Percentiles rank a stretch among this genome's conserved stretches.
Evolutionary conservation across 169 alveolate species (phyloP).

Genomic region (Theileria sp.): DNA sequence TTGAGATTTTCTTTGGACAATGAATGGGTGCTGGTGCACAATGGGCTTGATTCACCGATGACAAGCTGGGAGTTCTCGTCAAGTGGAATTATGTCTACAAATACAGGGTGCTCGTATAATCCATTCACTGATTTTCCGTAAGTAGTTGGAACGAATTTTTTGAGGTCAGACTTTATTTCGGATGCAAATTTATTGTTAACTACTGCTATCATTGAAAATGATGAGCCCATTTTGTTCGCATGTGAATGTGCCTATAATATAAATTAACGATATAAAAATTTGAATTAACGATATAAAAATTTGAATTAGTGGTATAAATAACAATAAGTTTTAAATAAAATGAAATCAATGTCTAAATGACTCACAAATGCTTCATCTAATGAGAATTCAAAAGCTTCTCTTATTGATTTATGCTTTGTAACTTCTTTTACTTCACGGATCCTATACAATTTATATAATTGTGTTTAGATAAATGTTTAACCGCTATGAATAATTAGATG

Average conservation of each 20-base stretch:
- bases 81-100: conserved; percentile 11
- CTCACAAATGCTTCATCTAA: conserved; percentile 8
- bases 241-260: conserved; percentile 1
- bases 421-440: background rate
- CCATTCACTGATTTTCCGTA: conserved; percentile 3
- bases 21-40: background rate
- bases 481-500: background rate
- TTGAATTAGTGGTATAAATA: background rate
- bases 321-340: background rate
- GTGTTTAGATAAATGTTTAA: background rate
- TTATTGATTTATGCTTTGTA: background rate
- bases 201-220: conserved; percentile 16
- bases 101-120: conserved; percentile 4
- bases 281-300: background rate
- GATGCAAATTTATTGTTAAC: background rate
- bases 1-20: background rate
- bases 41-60: background rate
- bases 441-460: background rate
- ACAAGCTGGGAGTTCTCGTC: background rate
- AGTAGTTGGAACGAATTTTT: background rate
- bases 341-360: background rate
- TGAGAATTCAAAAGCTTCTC: background rate
- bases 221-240: conserved; percentile 1
- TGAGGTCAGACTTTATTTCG: background rate
- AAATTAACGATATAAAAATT: background rate